Evolutionary conservation across 139 green algal species (phyloP), one percentile per base, ranked within the genome.

Genomic region (Closterium sp.): DNA sequence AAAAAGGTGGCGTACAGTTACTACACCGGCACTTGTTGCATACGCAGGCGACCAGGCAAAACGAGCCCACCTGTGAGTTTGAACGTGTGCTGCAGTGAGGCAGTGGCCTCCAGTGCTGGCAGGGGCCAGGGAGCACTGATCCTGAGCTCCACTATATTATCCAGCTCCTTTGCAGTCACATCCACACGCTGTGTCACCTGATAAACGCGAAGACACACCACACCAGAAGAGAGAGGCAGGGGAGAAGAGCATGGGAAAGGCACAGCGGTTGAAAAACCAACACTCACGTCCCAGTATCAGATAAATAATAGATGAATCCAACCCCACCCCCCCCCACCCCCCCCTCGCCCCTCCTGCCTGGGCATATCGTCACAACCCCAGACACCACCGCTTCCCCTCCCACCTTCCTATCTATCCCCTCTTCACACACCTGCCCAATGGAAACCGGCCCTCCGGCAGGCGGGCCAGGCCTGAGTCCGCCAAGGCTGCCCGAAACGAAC

Each of bases 171-270:
- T 33, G 32, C 81, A 30, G 86, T 30, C 30, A 93, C 66, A 86
- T 93, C 90, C 31, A 93, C 38, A 66, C 87, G 23, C 34, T 93
- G 90, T n/a, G 88, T 93, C 43, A 93, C 90, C 89, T 91, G 89
- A 28, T 76, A 76, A 7, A 76, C 7, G 55, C 55, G 25, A 28
- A 76, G 16, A 76, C 10, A 76, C 55, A 28, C 25, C 55, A 76
- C 55, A 76, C 55, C 16, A 76, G 55, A 76, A 76, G 38, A 19
- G 25, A 76, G 12, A 76, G 16, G 55, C 23, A 76, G 9, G 55
- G 55, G 55, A 76, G 55, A 76, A 28, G 4, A 28, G 12, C 0
- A 76, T 28, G 23, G 55, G 55, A 76, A 28, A 16, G 9, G 9
- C 55, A 76, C 55, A 76, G n/a, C 10, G 2, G 55, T 76, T 76